A percentile compares a stretch with the other conserved stretches of the same genome.
Evolutionary conservation across 495 filamentous ascomycete species (phyloP).

Genomic region (Apiosordaria backusii): DNA sequence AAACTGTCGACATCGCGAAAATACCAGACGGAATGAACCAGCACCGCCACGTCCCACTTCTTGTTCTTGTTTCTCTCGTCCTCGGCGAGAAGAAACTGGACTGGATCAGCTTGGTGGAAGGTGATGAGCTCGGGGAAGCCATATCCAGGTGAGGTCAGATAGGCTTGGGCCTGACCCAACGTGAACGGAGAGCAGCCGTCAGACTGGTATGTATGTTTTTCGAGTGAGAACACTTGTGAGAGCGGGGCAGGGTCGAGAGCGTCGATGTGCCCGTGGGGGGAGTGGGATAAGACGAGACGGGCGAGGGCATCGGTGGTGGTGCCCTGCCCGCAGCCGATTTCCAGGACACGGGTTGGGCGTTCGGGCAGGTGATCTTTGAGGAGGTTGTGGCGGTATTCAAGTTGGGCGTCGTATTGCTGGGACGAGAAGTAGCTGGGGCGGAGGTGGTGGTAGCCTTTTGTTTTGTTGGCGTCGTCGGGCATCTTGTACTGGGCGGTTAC

Average conservation of each 20-base stretch:
- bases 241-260: constrained; percentile 49
- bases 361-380: constrained; percentile 33
- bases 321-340: constrained; percentile 56
- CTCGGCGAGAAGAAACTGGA: constrained; percentile 24
- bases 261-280: constrained; percentile 36
- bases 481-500: neutral
- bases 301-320: constrained; percentile 48
- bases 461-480: neutral
- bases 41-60: constrained; percentile 43
- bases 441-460: neutral
- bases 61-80: constrained; percentile 16
- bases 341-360: constrained; percentile 39
- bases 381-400: constrained; percentile 42
- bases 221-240: constrained; percentile 37
- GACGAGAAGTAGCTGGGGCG: constrained; percentile 23
- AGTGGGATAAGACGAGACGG: constrained; percentile 37
- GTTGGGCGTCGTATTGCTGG: constrained; percentile 36
- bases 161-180: constrained; percentile 27
- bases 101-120: constrained; percentile 37
- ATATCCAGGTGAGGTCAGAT: constrained; percentile 36
- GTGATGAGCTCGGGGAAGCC: constrained; percentile 40
- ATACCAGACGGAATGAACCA: constrained; percentile 52
- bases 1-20: constrained; percentile 37
- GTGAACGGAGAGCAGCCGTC: constrained; percentile 37
- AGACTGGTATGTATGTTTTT: no score